Conservation (phyloP, 768 basidiomycete genomes). For the Boletus tomentosulus region DNA sequence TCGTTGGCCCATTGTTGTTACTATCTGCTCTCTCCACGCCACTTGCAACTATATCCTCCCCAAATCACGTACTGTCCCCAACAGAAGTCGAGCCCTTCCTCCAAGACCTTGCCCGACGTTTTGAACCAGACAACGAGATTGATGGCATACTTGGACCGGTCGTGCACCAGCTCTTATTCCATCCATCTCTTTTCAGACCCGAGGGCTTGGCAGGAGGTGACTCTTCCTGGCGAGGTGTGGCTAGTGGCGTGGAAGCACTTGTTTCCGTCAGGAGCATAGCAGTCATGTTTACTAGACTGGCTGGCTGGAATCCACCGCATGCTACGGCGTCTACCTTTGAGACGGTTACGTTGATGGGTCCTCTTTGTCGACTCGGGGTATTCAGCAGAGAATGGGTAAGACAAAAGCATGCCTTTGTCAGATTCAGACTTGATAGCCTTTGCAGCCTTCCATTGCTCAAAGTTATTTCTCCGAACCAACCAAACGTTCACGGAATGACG, state of each 20-base stretch:
- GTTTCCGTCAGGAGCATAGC: slow-evolving; percentile 83
- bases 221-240: slow-evolving; percentile 79
- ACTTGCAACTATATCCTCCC: slow-evolving; percentile 45
- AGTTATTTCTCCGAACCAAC: slow-evolving; percentile 85
- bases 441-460: slow-evolving; percentile 68
- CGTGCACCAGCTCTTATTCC: slow-evolving; percentile 56
- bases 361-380: slow-evolving; percentile 76
- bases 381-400: slow-evolving; percentile 88
- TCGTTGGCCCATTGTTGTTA: slow-evolving; percentile 77
- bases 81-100: slow-evolving; percentile 77
- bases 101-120: slow-evolving; percentile 76
- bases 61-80: slow-evolving; percentile 51
- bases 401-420: background rate
- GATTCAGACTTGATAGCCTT: slow-evolving; percentile 1
- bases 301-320: slow-evolving; percentile 64
- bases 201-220: slow-evolving; percentile 73
- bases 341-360: slow-evolving; percentile 69
- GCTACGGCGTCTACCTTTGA: slow-evolving; percentile 64
- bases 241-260: slow-evolving; percentile 77
- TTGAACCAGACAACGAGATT: slow-evolving; percentile 75
- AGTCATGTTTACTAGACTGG: slow-evolving; percentile 68
- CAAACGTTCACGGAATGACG: slow-evolving; percentile 65
- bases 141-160: slow-evolving; percentile 77
- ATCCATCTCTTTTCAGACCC: slow-evolving; percentile 56
- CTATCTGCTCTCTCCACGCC: slow-evolving; percentile 67